Evolutionary conservation across 768 basidiomycete species (phyloP).

Genomic region (Ephemerocybe angulata): DNA sequence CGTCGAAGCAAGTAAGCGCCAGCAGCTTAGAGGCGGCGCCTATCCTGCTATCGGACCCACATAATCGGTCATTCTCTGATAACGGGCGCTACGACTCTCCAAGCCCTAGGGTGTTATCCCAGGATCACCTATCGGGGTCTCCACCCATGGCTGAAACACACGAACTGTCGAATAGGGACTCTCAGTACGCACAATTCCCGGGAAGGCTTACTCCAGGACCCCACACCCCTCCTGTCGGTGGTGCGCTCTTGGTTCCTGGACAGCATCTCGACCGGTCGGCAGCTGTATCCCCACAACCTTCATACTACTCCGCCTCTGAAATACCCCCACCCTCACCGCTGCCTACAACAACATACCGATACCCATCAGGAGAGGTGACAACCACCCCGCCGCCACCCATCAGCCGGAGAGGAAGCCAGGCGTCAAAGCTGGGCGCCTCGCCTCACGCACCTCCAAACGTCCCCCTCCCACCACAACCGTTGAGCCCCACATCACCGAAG

Average conservation of each 20-base stretch:
- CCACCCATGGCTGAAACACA: constrained; percentile 36
- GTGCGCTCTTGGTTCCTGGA: constrained; percentile 25
- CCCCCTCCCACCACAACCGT: constrained; percentile 22
- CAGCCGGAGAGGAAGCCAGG: constrained; percentile 35
- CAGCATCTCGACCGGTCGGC: constrained; percentile 16
- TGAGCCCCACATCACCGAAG: constrained; percentile 8
- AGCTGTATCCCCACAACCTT: constrained; percentile 40
- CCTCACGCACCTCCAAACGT: constrained; percentile 24
- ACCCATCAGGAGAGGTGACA: constrained; percentile 43
- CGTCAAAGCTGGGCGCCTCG: constrained; percentile 22
- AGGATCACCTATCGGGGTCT: constrained; percentile 43
- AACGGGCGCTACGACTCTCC: constrained; percentile 47
- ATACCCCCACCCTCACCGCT: constrained; percentile 61
- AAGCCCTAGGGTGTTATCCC: constrained; percentile 35
- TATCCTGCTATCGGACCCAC: constrained; percentile 66
- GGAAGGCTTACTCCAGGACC: constrained; percentile 8
- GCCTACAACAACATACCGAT: constrained; percentile 47
- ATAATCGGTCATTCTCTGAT: constrained; percentile 68
- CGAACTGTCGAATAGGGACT: constrained; percentile 21
- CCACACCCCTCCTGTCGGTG: constrained; percentile 15
- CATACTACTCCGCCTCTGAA: constrained; percentile 71
- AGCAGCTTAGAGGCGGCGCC: constrained; percentile 59
- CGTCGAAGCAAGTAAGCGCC: constrained; percentile 20
- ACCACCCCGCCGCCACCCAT: constrained; percentile 42
- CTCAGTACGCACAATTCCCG: constrained; percentile 25